Conservation (phyloP, 768 basidiomycete species). For the Pleurotus salmoneostramineus region DNA sequence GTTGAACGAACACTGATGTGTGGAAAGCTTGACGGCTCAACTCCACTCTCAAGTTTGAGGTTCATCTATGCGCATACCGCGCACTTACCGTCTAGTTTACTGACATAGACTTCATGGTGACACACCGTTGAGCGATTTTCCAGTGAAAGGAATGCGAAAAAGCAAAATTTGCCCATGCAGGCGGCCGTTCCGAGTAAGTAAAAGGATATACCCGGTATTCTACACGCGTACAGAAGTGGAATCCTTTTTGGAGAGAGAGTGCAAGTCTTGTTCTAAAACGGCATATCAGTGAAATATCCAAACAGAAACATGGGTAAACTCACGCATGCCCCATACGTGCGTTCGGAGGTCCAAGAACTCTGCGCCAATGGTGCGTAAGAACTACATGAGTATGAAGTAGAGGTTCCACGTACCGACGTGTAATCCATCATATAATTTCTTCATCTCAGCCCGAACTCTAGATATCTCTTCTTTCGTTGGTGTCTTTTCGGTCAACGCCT, state of each 20-base stretch:
- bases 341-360: conserved; percentile 79
- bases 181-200: too few relatives aligned
- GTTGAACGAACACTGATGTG: too few relatives aligned
- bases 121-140: too few relatives aligned
- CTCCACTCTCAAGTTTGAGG: too few relatives aligned
- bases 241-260: conserved; percentile 67
- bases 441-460: conserved; percentile 72
- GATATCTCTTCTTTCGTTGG: conserved; percentile 80
- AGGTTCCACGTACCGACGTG: conserved; percentile 75
- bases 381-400: neutral
- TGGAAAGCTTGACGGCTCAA: too few relatives aligned
- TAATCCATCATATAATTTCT: conserved; percentile 83
- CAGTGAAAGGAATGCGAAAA: too few relatives aligned
- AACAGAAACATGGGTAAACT: conserved; percentile 26
- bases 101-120: too few relatives aligned
- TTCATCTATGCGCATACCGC: too few relatives aligned
- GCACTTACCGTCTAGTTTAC: too few relatives aligned
- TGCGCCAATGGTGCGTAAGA: conserved; percentile 20
- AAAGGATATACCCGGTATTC: conserved; percentile 2
- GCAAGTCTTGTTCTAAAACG: conserved; percentile 71
- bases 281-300: neutral
- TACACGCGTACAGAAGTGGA: conserved; percentile 56
- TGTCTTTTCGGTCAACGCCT: conserved; percentile 60
- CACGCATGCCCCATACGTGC: conserved; percentile 87
- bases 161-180: too few relatives aligned